These are phyloP conservation scores for Tricholomella constricta DNA, from an alignment of 768 basidiomycete genomes.

Conservation along the genomic window DNA sequence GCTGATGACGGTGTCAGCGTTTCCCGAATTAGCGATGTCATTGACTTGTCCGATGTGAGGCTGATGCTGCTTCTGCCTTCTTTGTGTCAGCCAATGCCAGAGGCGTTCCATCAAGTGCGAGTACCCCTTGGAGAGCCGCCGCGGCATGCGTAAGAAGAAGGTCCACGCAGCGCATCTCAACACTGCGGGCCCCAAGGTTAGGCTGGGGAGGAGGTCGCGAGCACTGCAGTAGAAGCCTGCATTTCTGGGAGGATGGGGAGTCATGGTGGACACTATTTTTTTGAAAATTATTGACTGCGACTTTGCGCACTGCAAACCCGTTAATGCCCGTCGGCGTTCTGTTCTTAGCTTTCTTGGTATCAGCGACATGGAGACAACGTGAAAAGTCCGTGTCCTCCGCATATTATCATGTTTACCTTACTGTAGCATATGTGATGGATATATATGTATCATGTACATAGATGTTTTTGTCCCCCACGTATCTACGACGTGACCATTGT, in stretches of 20 bases:
- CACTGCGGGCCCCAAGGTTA: conserved; percentile 24
- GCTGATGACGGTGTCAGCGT: conserved; percentile 11
- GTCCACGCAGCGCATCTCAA: conserved; percentile 16
- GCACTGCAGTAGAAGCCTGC: conserved; percentile 1
- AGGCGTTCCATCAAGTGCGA: conserved; percentile 70
- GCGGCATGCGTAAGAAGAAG: conserved; percentile 66
- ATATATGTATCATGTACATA: conserved; percentile 13
- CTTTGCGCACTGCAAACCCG: background rate
- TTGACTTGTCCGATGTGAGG: conserved; percentile 2
- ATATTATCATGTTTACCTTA: background rate
- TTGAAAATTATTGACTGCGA: background rate
- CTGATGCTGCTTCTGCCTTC: conserved; percentile 12
- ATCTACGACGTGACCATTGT: background rate
- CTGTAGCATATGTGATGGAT: conserved; percentile 2
- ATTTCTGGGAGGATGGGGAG: background rate
- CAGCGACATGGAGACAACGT: background rate
- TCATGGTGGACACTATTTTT: background rate
- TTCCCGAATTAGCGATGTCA: background rate
- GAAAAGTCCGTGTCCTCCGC: background rate
- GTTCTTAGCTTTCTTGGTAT: background rate
- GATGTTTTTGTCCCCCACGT: background rate
- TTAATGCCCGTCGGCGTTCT: background rate
- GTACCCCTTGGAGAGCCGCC: conserved; percentile 68
- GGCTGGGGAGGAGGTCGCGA: conserved; percentile 18
- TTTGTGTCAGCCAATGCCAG: conserved; percentile 62